Evolutionary conservation across 2,329 filamentous ascomycete genomes (phyloP).

Genomic region (Elsinoe arachidis): DNA sequence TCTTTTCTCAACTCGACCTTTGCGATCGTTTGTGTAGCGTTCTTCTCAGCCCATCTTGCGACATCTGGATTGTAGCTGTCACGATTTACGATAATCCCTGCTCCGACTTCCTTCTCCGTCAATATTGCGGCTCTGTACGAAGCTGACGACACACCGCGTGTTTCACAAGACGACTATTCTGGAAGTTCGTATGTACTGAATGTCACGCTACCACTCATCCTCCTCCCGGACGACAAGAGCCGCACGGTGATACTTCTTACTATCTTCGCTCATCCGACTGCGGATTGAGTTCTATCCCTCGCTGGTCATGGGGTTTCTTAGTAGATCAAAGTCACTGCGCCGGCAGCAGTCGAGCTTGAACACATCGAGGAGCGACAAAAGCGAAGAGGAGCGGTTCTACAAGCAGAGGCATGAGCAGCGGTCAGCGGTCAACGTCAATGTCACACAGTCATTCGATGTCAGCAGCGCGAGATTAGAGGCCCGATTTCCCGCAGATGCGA

Average conservation of each 20-base stretch:
- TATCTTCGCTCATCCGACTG: background rate
- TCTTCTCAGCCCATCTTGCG: background rate
- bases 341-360: conserved; percentile 14
- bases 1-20: background rate
- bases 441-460: conserved; percentile 4
- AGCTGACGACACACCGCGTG: background rate
- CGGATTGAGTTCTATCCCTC: background rate
- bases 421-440: conserved; percentile 5
- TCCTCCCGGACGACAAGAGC: background rate
- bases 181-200: background rate
- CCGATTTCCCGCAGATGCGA: background rate
- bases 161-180: conserved; percentile 6
- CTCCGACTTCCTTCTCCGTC: background rate
- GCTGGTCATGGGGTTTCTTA: conserved; percentile 16
- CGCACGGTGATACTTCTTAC: background rate
- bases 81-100: background rate
- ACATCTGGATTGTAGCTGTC: background rate
- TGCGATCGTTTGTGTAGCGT: background rate
- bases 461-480: background rate
- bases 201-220: background rate
- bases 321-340: conserved; percentile 16
- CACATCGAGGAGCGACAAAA: conserved; percentile 12
- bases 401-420: background rate
- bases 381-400: conserved; percentile 11
- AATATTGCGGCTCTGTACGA: conserved; percentile 4